Conservation (phyloP, 306 rosid genomes). For the Pyrus bretschneideri region DNA sequence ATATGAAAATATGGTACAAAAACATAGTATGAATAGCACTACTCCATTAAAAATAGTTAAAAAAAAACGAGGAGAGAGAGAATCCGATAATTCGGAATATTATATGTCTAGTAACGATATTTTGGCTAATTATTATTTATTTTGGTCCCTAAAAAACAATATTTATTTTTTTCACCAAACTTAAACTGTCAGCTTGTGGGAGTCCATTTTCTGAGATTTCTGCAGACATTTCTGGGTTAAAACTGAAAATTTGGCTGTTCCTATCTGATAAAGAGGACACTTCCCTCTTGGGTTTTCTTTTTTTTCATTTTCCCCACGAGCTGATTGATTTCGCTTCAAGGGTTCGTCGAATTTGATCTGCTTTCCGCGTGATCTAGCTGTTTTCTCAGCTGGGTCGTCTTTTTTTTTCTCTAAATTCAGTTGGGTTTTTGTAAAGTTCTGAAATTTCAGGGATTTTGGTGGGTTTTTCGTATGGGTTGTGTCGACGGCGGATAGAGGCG, state of each 20-base stretch:
- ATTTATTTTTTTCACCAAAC: slow-evolving; percentile 20
- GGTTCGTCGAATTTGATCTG: slow-evolving; percentile 22
- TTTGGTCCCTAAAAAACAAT: background rate
- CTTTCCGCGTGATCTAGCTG: slow-evolving; percentile 36
- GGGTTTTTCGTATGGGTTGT: slow-evolving; percentile 19
- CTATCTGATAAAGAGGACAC: slow-evolving; percentile 19
- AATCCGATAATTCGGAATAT: slow-evolving; percentile 25
- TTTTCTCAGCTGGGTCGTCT: slow-evolving; percentile 20
- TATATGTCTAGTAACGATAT: slow-evolving; percentile 1
- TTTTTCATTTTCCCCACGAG: slow-evolving; percentile 6
- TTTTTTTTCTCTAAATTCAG: slow-evolving; percentile 7
- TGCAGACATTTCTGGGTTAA: slow-evolving; percentile 54
- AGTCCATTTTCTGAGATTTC: slow-evolving; percentile 49
- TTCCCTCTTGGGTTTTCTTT: background rate
- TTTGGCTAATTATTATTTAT: background rate
- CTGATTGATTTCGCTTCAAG: slow-evolving; percentile 27
- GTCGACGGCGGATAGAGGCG: background rate
- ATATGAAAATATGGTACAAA: too few relatives aligned
- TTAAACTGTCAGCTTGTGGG: slow-evolving; percentile 52
- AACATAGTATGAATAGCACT: too few relatives aligned
- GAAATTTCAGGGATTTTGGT: slow-evolving; percentile 22
- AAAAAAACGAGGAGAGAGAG: slow-evolving; percentile 13
- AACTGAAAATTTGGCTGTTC: slow-evolving; percentile 28
- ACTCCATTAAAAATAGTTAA: background rate
- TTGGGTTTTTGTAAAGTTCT: slow-evolving; percentile 20